Evolutionary conservation across 2,329 filamentous ascomycete genomes (phyloP), one percentile per base, ranked within the genome.

Genomic region (Phoma sp.): DNA sequence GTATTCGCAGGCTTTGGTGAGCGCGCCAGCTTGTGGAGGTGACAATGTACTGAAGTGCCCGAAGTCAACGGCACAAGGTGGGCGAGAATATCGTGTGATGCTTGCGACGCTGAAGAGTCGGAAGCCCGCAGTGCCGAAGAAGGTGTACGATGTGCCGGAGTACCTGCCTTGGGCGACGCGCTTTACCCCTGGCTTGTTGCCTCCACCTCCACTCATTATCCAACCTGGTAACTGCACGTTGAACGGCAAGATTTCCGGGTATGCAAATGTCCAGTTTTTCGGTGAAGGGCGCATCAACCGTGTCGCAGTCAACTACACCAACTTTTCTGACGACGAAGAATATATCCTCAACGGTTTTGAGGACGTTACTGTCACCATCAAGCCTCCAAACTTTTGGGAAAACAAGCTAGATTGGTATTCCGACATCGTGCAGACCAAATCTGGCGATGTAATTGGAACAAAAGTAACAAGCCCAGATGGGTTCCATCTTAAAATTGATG

Each of bases 21-120:
- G 73, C 1, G 53, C 72, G 0, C 80, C 78, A 0, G 73, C 72
- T 1, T 82, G 80, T 52, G 78, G 78, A 0, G 79, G 78, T 0
- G 21, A 15, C 0, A 82, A 81, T 34, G 75, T 78, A 0, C 68
- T 80, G 0, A 66, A 68, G 2, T 82, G 79, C 48, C 73, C 71
- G 5, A 56, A 62, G 0, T 80, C 77, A 0, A 78, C 73, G 0
- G 75, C 71, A 5, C 70, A 67, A 0, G 77, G 76, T 2, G 76
- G 73, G 2, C 68, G 76, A 7, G 68, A 67, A 5, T 68, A 75
- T 18, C 75, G 78, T 7, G 43, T 80, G 2, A 79, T 81, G 76
- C 29, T 82, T 7, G 79, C 80, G 0, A 61, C 56, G 10, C 67
- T 78, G 3, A 74, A 66, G 1, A 66, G 58, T 34, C 72, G 77